Percentiles rank a stretch among this genome's conserved stretches.
Conservation (phyloP, 495 filamentous ascomycete genomes). For the Aspergillus steynii region DNA sequence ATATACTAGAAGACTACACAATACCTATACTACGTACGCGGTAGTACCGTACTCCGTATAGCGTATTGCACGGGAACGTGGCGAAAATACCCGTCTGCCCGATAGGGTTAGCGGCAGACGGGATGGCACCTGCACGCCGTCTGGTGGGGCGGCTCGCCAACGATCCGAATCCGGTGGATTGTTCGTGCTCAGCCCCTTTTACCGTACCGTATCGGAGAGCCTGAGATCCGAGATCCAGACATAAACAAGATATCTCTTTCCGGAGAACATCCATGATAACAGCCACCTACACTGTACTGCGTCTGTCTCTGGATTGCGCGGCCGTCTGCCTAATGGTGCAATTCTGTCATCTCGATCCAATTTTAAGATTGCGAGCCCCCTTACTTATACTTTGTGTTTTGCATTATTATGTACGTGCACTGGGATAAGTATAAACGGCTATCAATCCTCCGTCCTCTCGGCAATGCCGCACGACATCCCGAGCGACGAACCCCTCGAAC, state of each 20-base stretch:
- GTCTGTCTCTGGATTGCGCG: too few relatives aligned
- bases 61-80: background rate
- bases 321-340: too few relatives aligned
- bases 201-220: constrained; percentile 19
- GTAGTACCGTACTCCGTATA: too few relatives aligned
- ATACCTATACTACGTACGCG: too few relatives aligned
- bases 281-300: too few relatives aligned
- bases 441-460: background rate
- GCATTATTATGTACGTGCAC: too few relatives aligned
- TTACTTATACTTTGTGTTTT: too few relatives aligned
- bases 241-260: too few relatives aligned
- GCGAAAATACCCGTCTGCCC: background rate
- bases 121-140: background rate
- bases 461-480: background rate
- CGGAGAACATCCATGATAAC: too few relatives aligned
- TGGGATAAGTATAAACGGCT: background rate
- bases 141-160: constrained; percentile 19
- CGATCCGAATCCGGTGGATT: constrained; percentile 17
- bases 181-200: constrained; percentile 1
- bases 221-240: constrained; percentile 15
- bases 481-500: background rate
- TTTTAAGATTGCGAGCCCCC: too few relatives aligned
- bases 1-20: too few relatives aligned
- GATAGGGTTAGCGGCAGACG: background rate
- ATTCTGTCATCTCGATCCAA: too few relatives aligned